These are phyloP conservation scores for Saposhnikovia divaricata DNA, from an alignment of 129 eudicot species.

Conservation along the genomic window DNA sequence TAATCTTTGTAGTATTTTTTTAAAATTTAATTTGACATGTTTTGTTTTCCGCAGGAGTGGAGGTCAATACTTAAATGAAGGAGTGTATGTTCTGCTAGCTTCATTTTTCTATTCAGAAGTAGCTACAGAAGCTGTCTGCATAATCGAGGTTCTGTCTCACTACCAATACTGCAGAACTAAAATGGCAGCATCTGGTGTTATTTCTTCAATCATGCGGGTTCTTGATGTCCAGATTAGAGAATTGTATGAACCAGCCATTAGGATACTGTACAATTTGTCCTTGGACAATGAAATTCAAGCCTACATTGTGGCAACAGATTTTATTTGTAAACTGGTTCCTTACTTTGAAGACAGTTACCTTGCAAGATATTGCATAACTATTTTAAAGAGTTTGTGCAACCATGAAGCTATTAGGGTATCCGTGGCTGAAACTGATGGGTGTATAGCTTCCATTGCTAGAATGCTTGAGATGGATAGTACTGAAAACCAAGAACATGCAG, in stretches of 20 bases:
- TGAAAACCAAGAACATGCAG: conserved; percentile 70
- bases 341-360: conserved; percentile 38
- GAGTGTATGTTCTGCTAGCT: conserved; percentile 45
- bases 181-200: conserved; percentile 44
- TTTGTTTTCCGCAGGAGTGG: conserved; percentile 28
- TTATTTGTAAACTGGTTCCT: conserved; percentile 54
- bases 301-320: conserved; percentile 26
- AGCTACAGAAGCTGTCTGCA: conserved; percentile 53
- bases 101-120: conserved; percentile 53
- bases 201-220: conserved; percentile 30
- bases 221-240: conserved; percentile 45
- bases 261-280: conserved; percentile 53
- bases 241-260: conserved; percentile 39
- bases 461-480: conserved; percentile 46
- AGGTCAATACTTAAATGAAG: conserved; percentile 34
- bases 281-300: conserved; percentile 24
- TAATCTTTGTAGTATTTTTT: neutral
- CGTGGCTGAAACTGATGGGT: conserved; percentile 57
- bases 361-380: conserved; percentile 40
- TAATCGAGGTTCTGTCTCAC: conserved; percentile 46
- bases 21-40: neutral
- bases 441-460: conserved; percentile 46
- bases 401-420: conserved; percentile 28
- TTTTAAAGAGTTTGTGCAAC: conserved; percentile 47
- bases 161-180: conserved; percentile 22